Conservation (phyloP, 2,329 filamentous ascomycete genomes). For the Phialemoniopsis sp. region DNA sequence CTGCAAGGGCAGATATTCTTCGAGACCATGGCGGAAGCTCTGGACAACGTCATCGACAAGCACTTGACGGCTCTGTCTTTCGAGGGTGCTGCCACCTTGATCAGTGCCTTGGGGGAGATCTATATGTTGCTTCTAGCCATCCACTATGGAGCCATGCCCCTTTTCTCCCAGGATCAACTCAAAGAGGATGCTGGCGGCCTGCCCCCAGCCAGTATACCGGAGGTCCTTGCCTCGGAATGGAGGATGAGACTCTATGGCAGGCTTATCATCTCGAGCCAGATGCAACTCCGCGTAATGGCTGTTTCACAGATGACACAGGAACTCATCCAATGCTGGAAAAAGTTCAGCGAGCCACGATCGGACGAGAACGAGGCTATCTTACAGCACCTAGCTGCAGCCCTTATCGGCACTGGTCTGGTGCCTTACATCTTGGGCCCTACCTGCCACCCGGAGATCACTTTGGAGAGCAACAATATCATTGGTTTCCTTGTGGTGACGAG, state of each 20-base stretch:
- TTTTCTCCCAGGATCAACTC: too few species aligned
- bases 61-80: conserved; percentile 45
- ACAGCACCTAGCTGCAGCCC: conserved; percentile 30
- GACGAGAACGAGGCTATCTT: conserved; percentile 17
- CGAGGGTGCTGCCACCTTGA: conserved; percentile 34
- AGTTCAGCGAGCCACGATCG: conserved; percentile 54
- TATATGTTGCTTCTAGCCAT: conserved; percentile 34
- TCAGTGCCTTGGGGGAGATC: conserved; percentile 39
- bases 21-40: conserved; percentile 30
- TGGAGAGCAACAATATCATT: conserved; percentile 76
- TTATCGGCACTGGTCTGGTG: conserved; percentile 68
- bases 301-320: conserved; percentile 70
- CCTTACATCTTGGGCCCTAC: conserved; percentile 87
- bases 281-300: conserved; percentile 82
- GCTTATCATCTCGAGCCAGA: conserved; percentile 78
- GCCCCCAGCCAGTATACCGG: conserved; percentile 30
- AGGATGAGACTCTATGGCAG: conserved; percentile 64
- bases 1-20: conserved; percentile 32
- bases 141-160: too few species aligned
- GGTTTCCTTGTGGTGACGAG: conserved; percentile 80
- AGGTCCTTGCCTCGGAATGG: conserved; percentile 60
- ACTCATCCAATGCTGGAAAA: conserved; percentile 63
- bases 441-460: conserved; percentile 87
- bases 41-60: conserved; percentile 49
- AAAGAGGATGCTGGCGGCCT: too few species aligned